Evolutionary conservation across 352 stramenopile species (phyloP), one percentile per base, ranked within the genome.

Genomic region (Globisporangium echinulatum): DNA sequence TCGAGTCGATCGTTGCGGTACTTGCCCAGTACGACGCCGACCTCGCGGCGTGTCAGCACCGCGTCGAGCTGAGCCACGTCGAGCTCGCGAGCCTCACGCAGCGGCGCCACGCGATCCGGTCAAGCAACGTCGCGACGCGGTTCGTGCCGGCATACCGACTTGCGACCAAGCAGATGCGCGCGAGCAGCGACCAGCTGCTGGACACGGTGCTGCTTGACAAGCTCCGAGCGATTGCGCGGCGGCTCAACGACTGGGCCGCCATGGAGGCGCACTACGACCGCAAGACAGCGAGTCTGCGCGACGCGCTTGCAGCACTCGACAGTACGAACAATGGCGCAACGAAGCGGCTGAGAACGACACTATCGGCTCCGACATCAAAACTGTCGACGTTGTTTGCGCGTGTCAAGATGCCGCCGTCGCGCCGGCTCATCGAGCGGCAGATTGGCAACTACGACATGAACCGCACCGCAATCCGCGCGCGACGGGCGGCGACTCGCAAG

Each of bases 171-270:
- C 74, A 87, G 46, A 88, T 92, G 76, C 74, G 75, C 36, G 72
- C 60, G 2, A 90, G 79, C 58, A 85, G 77, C 60, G 79, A 92
- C 59, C 79, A 90, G 53, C 64, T 92, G 3, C 63, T 92, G 37
- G 56, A 84, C n/a, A 92, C 82, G 0, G 77, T 92, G 19, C 62
- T 92, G 56, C 56, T 88, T 13, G 77, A 92, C 57, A 89, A 90
- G 57, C 68, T 92, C 5, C 74, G 71, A 13, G 72, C 74, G 17
- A 74, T 88, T 10, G 75, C 77, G 7, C 61, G 66, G 1, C 79
- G 72, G 4, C 65, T 92, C 25, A 90, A 90, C 42, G 79, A 92
- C 54, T 92, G 82, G 82, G 67, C 73, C 36, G 82, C 79, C 58
- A 92, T 90, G 77, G 77, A 88, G 58, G 56, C 40, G 1, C 82